These are phyloP conservation scores for Trichophyton schoenleinii DNA, from an alignment of 2,329 filamentous ascomycete genomes.

Conservation along the genomic window DNA sequence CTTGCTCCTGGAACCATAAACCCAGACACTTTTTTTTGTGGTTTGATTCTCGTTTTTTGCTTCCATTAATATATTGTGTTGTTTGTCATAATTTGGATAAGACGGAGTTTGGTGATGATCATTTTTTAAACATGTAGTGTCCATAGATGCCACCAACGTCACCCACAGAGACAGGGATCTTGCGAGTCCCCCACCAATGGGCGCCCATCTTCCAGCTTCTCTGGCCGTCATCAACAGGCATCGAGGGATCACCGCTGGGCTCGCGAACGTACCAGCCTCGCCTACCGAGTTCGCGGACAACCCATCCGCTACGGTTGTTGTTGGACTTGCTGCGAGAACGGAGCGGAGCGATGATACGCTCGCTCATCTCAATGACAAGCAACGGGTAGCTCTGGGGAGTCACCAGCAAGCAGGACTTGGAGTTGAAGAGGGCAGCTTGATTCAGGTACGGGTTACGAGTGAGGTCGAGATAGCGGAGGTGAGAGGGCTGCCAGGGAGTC, in stretches of 20 bases:
- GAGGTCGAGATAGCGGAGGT: slow-evolving; percentile 63
- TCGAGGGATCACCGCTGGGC: slow-evolving; percentile 22
- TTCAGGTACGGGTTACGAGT: slow-evolving; percentile 52
- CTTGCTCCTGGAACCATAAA: not conserved
- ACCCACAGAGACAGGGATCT: slow-evolving; percentile 43
- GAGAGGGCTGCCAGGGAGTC: slow-evolving; percentile 43
- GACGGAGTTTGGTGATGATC: slow-evolving; percentile 11
- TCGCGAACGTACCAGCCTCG: slow-evolving; percentile 54
- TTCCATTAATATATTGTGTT: not conserved
- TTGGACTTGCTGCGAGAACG: slow-evolving; percentile 47
- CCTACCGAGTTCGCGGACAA: slow-evolving; percentile 53
- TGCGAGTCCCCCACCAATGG: slow-evolving; percentile 72
- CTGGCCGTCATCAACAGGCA: slow-evolving; percentile 41
- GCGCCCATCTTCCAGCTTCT: slow-evolving; percentile 74
- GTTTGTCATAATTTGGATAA: not conserved
- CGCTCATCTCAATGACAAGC: slow-evolving; percentile 62
- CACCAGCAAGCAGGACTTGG: slow-evolving; percentile 45
- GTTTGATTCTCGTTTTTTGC: not conserved
- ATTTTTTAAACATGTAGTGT: slow-evolving; percentile 48
- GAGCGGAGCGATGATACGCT: slow-evolving; percentile 53
- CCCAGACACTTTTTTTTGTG: not conserved
- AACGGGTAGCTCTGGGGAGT: slow-evolving; percentile 51
- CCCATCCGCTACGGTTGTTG: slow-evolving; percentile 51
- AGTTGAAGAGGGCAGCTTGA: slow-evolving; percentile 46
- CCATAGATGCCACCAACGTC: slow-evolving; percentile 48